phyloP scores from a whole-genome alignment of 805 yeast genomes.

The Teunomyces cretensis region DNA sequence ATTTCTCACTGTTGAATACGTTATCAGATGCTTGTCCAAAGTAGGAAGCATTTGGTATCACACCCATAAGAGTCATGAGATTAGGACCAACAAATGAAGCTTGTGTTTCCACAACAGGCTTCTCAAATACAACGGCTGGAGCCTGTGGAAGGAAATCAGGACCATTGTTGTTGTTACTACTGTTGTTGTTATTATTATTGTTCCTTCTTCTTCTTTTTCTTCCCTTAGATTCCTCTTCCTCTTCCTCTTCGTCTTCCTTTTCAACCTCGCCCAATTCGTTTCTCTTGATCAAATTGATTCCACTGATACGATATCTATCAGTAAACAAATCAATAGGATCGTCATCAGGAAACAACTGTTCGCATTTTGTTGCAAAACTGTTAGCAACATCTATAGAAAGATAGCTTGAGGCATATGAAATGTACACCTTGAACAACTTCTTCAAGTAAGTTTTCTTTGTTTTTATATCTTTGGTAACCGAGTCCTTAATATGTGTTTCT shows the following conservation, averaged over 20 bases:
- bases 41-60: slow-evolving; percentile 58
- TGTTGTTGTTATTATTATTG: neutral
- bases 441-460: slow-evolving; percentile 26
- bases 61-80: slow-evolving; percentile 13
- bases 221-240: slow-evolving; percentile 16
- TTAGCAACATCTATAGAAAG: slow-evolving; percentile 70
- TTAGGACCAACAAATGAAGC: slow-evolving; percentile 12
- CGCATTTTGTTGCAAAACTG: slow-evolving; percentile 64
- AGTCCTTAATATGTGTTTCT: slow-evolving; percentile 46
- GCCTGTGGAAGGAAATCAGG: neutral
- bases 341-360: slow-evolving; percentile 64
- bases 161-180: neutral
- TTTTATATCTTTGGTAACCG: slow-evolving; percentile 17
- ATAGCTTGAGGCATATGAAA: slow-evolving; percentile 65
- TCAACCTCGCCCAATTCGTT: slow-evolving; percentile 36
- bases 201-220: slow-evolving; percentile 6
- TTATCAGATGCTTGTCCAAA: slow-evolving; percentile 49
- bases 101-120: slow-evolving; percentile 7
- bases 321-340: slow-evolving; percentile 38
- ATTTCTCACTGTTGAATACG: slow-evolving; percentile 53
- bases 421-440: slow-evolving; percentile 45
- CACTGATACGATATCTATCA: slow-evolving; percentile 39
- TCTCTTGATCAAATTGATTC: slow-evolving; percentile 34
- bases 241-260: slow-evolving; percentile 14
- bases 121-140: neutral